Evolutionary conservation across 805 yeast species (phyloP), one percentile per base, ranked within the genome.

Genomic region (Saccharomyces cerevisiae): DNA sequence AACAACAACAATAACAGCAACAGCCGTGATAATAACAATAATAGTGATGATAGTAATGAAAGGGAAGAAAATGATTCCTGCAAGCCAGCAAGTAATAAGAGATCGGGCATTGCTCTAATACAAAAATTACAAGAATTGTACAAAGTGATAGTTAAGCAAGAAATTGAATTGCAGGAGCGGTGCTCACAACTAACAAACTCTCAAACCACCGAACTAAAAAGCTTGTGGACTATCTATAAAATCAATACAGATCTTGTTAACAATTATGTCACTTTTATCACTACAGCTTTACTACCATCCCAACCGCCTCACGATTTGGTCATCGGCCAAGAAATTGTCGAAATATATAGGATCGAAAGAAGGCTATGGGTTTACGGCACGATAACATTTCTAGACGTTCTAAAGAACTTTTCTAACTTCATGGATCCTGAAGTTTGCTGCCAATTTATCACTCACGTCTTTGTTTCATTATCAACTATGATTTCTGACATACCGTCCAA

Each of bases 291-390:
- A 57, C 79, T 84, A 50, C 89, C 90, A 17, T 84, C 86, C 32
- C 84, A 82, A 64, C 82, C 90, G 10, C 62, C 60, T 48, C 70
- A 66, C 46, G 72, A 69, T 54, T 55, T 67, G 17, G 49, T 62
- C 8, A 69, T 70, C 2, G 94, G 94, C 2, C 83, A 82, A 64
- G 88, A 86, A 59, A 81, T 87, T 49, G 87, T 87, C 6, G 85
- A 84, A 58, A 79, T 85, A 46, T 87, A 87, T 67, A 82, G 89
- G 67, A 85, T 87, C 47, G 87, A 88, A 36, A 76, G 92, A 61
- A 73, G 94, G 61, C 76, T 87, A 75, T 87, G 94, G 94, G 91
- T 87, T 8, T 87, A 87, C 67, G 95, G 95, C 27, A 82, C 88
- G 13, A 91, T 87, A 14, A 88, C 91, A 21, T 85, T 87, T 61